A percentile compares a stretch with the other conserved stretches of the same genome.
Conservation (phyloP, 768 basidiomycete species). For the Serendipita vermifera region DNA sequence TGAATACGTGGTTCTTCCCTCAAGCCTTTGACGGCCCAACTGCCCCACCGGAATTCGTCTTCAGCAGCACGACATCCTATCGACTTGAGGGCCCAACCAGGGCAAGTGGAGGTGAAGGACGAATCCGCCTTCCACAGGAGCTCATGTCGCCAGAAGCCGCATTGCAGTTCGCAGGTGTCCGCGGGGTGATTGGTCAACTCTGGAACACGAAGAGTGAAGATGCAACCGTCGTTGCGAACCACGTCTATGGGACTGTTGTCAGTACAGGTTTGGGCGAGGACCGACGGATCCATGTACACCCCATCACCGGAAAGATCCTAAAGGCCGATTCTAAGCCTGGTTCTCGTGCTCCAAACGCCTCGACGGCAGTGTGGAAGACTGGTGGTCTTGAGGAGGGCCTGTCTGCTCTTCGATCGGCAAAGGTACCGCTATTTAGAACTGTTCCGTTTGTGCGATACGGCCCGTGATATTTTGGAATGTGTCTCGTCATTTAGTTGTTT, state of each 20-base stretch:
- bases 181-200: neutral
- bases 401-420: neutral
- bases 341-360: neutral
- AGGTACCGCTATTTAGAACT: conserved; percentile 5
- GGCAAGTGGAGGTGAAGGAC: neutral
- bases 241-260: neutral
- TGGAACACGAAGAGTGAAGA: conserved; percentile 6
- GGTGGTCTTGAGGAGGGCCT: neutral
- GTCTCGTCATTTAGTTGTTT: too few relatives aligned
- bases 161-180: neutral
- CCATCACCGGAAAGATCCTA: neutral
- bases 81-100: neutral
- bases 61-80: neutral
- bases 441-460: conserved; percentile 7
- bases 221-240: neutral
- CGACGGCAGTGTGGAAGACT: neutral
- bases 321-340: neutral
- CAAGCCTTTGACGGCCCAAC: neutral
- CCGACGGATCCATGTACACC: neutral
- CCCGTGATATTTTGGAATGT: too few relatives aligned
- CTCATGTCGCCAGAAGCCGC: conserved; percentile 7
- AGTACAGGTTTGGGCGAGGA: neutral
- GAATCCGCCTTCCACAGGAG: neutral
- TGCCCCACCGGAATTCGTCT: neutral
- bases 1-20: neutral